Base-by-base conservation (phyloP, 768 basidiomycete species). In the Russula vinacea region DNA sequence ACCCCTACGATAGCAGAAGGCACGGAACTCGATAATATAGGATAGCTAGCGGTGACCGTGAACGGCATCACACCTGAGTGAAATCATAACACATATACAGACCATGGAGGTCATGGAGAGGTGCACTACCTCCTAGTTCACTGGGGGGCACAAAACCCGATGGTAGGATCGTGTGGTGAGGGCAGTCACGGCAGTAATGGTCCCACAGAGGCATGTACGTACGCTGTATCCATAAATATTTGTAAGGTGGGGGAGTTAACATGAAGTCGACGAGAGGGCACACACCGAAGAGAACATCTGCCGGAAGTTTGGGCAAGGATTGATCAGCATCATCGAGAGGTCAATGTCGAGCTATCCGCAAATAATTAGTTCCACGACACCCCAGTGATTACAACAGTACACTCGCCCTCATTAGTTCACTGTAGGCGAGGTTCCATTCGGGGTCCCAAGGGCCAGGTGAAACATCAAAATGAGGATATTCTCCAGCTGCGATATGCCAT, bases 401-500 rank as follows among this genome's bases (percentile, higher is more conserved):
- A 45, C 51, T 17, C 10, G 35, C 60, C 9, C 19, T 45, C 22
- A 24, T 42, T 44, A 60, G 26, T 44, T 35, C 60, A 24, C 13
- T 2, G 5, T 32, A 14, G 32, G 54, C 16, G 7, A 10, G 17
- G 0, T 35, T 40, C 51, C 52, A 60, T 7, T 17, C 24, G 1
- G 3, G 8, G 22, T 24, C 17, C 7, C 3, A 8, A 40, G 52
- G 10, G 8, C 32, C 32, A 5, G 22, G 8, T 35, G 8, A 16
- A 29, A 29, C 29, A 29, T 29, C 29, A 29, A 29, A 29, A 29
- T 29, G 29, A 29, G 29, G 29, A 29, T 29, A 29, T 29, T 5
- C 29, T 29, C 16, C 42, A 6, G 52, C 51, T 24, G 42, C 52
- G 24, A 37, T 19, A 11, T 60, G 60, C 60, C 52, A 60, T 45